Percentiles rank a stretch among this genome's conserved stretches.
phyloP scores from a whole-genome alignment of 2,329 filamentous ascomycete species.

The Coleophoma cylindrospora region DNA sequence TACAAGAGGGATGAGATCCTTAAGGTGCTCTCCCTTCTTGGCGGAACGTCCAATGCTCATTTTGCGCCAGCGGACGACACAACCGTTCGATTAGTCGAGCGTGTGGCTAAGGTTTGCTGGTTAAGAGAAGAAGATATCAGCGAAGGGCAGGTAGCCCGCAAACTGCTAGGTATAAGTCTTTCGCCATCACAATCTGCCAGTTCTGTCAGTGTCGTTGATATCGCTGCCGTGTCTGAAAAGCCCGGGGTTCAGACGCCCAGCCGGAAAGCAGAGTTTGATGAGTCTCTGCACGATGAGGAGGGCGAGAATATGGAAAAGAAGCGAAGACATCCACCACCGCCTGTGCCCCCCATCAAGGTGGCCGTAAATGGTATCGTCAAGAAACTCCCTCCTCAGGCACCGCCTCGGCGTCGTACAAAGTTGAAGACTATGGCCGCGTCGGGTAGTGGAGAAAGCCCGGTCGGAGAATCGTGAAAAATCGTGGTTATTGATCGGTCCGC shows the following conservation, averaged over 20 bases:
- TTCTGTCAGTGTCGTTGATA: constrained; percentile 69
- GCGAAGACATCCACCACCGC: constrained; percentile 18
- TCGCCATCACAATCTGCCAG: constrained; percentile 62
- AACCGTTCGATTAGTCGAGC: constrained; percentile 68
- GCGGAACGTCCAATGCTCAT: constrained; percentile 61
- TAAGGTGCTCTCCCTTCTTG: constrained; percentile 68
- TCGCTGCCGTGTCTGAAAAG: constrained; percentile 76
- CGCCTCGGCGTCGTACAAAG: constrained; percentile 24
- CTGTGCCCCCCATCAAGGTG: constrained; percentile 16
- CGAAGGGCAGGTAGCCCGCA: constrained; percentile 45
- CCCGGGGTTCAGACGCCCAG: constrained; percentile 79
- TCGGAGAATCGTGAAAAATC: not conserved
- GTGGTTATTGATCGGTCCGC: not conserved
- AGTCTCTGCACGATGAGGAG: constrained; percentile 17
- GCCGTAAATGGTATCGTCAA: constrained; percentile 15
- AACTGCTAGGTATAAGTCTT: constrained; percentile 67
- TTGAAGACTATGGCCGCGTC: constrained; percentile 19
- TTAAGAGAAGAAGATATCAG: constrained; percentile 41
- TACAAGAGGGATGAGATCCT: constrained; percentile 88
- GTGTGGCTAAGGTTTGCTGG: constrained; percentile 71
- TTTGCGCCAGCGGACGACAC: constrained; percentile 80
- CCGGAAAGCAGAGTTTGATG: constrained; percentile 38
- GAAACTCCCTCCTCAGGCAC: constrained; percentile 26
- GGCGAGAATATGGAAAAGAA: constrained; percentile 14
- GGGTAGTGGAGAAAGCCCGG: not conserved